These are phyloP conservation scores for Elaeis guineensis DNA, from an alignment of 176 grass and related monocot species.

Conservation along the genomic window DNA sequence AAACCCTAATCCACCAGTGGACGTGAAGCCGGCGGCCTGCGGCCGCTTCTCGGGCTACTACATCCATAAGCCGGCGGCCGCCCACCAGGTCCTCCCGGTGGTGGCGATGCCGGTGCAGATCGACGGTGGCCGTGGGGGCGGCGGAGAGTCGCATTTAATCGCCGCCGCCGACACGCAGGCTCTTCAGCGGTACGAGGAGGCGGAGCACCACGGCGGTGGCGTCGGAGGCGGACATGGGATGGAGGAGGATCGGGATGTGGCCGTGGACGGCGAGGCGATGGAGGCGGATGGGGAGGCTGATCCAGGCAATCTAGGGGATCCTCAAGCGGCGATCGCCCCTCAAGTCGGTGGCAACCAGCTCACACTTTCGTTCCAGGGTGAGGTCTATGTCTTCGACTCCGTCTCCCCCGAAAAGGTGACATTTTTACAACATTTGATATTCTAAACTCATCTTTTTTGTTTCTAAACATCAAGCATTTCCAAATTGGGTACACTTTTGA, in stretches of 20 bases:
- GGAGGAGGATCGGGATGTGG: conserved; percentile 48
- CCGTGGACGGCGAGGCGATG: conserved; percentile 25
- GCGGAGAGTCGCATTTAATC: conserved; percentile 6
- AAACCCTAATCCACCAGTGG: conserved; percentile 40
- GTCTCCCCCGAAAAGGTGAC: conserved; percentile 92
- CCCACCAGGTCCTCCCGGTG: neutral
- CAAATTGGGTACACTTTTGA: no score
- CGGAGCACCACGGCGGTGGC: neutral
- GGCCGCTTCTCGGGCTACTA: conserved; percentile 41
- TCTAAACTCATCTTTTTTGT: neutral
- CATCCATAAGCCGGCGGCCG: no score
- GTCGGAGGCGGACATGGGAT: conserved; percentile 31
- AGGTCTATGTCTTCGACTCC: conserved; percentile 95
- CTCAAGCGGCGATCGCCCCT: conserved; percentile 24
- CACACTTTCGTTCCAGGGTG: conserved; percentile 91
- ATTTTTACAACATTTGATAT: neutral
- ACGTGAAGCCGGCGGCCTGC: conserved; percentile 53
- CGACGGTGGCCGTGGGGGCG: neutral
- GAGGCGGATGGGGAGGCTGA: conserved; percentile 29
- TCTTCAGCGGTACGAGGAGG: conserved; percentile 20
- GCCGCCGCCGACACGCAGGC: conserved; percentile 54
- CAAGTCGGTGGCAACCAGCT: conserved; percentile 56
- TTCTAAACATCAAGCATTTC: no score
- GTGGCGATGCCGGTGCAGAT: conserved; percentile 18
- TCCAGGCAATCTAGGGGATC: conserved; percentile 14